Conservation (phyloP, 2,329 filamentous ascomycete species). For the Ophiostoma perfectum region DNA sequence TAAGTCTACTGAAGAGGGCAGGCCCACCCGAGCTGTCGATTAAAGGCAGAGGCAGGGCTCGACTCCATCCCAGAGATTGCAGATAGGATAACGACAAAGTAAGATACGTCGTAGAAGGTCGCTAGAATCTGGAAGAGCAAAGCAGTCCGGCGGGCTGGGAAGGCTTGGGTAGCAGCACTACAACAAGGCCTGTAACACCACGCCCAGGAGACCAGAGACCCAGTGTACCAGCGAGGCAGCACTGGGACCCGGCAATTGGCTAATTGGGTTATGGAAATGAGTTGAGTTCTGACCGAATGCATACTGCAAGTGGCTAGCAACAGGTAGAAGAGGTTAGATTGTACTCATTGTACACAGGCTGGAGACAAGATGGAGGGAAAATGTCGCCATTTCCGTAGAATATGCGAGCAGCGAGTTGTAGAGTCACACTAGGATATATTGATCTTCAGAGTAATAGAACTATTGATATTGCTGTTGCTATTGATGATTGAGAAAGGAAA, state of each 20-base stretch:
- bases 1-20: constrained; percentile 21
- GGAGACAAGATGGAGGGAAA: background rate
- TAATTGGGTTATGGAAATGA: background rate
- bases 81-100: background rate
- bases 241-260: background rate
- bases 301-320: background rate
- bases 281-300: constrained; percentile 2
- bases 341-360: background rate
- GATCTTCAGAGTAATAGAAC: background rate
- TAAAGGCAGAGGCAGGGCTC: background rate
- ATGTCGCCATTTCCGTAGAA: constrained; percentile 4
- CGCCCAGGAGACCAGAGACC: background rate
- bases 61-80: background rate
- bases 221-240: constrained; percentile 7
- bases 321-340: background rate
- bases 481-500: background rate
- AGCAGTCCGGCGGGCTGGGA: background rate
- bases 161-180: background rate
- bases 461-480: background rate
- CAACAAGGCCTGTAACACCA: background rate
- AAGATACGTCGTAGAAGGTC: background rate
- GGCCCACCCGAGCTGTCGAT: constrained; percentile 33
- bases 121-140: background rate
- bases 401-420: background rate
- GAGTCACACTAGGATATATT: background rate